Evolutionary conservation across 2,329 filamentous ascomycete species (phyloP).

Genomic region (Fusarium xyrophilum): DNA sequence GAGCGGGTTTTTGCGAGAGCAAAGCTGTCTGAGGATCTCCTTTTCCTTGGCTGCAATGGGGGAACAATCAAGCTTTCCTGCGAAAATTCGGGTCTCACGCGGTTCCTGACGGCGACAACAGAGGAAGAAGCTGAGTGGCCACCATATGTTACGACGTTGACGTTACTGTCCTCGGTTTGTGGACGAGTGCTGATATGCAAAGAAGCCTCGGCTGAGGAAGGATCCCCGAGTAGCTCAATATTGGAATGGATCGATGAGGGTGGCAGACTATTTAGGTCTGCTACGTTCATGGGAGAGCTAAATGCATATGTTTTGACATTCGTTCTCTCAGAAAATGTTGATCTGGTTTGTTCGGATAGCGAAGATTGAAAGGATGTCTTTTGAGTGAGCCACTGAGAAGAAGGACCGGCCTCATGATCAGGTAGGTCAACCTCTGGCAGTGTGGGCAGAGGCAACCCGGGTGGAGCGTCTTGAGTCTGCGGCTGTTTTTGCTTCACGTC

Average conservation of each 20-base stretch:
- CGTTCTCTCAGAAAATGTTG: slow-evolving; percentile 57
- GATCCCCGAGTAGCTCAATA: slow-evolving; percentile 58
- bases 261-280: slow-evolving; percentile 51
- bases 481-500: slow-evolving; percentile 53
- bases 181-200: slow-evolving; percentile 47
- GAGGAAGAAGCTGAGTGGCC: slow-evolving; percentile 51
- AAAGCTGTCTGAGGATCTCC: slow-evolving; percentile 57
- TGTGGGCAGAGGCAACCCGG: slow-evolving; percentile 40
- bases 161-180: slow-evolving; percentile 50
- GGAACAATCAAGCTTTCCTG: slow-evolving; percentile 67
- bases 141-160: slow-evolving; percentile 62
- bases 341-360: slow-evolving; percentile 46
- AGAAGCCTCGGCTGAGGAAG: slow-evolving; percentile 55
- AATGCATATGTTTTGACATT: slow-evolving; percentile 63
- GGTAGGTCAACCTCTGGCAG: slow-evolving; percentile 42
- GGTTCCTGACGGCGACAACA: slow-evolving; percentile 45
- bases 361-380: slow-evolving; percentile 39
- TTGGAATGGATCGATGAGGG: slow-evolving; percentile 57
- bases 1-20: slow-evolving; percentile 59
- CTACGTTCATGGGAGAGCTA: slow-evolving; percentile 48
- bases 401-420: slow-evolving; percentile 28
- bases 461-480: slow-evolving; percentile 38
- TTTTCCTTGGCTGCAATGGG: slow-evolving; percentile 58
- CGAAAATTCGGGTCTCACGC: slow-evolving; percentile 57
- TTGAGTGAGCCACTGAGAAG: slow-evolving; percentile 29